A percentile compares a stretch with the other conserved stretches of the same genome.
These are phyloP conservation scores for Silene coronaria DNA, from an alignment of 179 eudicot species.

Conservation along the genomic window DNA sequence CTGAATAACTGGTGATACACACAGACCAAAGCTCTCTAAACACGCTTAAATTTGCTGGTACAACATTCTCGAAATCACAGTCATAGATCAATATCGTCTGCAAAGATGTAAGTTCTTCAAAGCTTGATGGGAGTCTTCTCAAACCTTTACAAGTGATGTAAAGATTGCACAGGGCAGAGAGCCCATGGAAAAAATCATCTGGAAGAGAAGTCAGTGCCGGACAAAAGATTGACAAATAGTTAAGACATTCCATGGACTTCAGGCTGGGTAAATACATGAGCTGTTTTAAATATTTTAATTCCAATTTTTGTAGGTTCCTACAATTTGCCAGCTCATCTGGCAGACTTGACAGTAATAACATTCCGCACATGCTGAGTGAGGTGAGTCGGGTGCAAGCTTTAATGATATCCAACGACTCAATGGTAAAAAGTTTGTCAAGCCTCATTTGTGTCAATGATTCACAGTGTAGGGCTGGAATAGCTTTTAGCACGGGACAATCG, in stretches of 20 bases:
- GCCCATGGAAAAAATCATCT: not conserved
- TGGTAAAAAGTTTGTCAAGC: not conserved
- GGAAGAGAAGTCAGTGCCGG: constrained; percentile 9
- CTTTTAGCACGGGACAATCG: not conserved
- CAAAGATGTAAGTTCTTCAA: constrained; percentile 9
- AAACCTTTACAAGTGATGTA: not conserved
- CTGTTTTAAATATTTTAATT: not conserved
- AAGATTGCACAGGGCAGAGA: not conserved
- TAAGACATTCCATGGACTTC: not conserved
- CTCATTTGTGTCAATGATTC: not conserved
- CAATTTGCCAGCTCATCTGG: constrained; percentile 7
- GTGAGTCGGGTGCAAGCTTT: constrained; percentile 8
- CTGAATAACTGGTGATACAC: not conserved
- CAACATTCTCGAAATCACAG: not conserved
- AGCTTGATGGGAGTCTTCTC: not conserved
- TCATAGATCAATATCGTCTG: too few relatives aligned
- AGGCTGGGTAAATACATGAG: constrained; percentile 14
- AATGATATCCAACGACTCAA: constrained; percentile 1
- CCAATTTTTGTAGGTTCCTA: constrained; percentile 1
- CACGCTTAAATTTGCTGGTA: not conserved
- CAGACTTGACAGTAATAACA: not conserved
- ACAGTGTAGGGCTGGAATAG: not conserved
- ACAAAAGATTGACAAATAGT: not conserved
- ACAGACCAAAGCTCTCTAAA: not conserved
- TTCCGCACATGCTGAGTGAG: not conserved